Evolutionary conservation across 768 basidiomycete species (phyloP).

Genomic region (Coprinopsis marcescibilis): DNA sequence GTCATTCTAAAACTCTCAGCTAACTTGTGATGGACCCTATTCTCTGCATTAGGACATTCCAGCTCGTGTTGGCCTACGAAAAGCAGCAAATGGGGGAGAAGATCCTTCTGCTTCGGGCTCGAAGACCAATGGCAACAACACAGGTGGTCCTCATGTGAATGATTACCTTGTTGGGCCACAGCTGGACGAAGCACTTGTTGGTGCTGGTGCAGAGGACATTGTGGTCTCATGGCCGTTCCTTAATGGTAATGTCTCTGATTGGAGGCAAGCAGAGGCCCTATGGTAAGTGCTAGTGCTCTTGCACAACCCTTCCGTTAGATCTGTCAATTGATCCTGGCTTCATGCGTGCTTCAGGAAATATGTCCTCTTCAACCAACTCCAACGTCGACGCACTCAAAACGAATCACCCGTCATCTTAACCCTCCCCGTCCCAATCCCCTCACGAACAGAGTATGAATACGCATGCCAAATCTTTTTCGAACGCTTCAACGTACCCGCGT

Average conservation of each 20-base stretch:
- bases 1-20: background rate
- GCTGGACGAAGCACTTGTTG: conserved; percentile 73
- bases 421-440: conserved; percentile 51
- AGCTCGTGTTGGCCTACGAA: conserved; percentile 76
- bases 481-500: conserved; percentile 83
- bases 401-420: conserved; percentile 82
- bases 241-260: conserved; percentile 67
- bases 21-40: conserved; percentile 9
- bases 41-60: conserved; percentile 53
- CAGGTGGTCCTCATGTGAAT: conserved; percentile 45
- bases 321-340: background rate
- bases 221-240: conserved; percentile 79
- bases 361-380: conserved; percentile 67
- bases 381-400: conserved; percentile 77
- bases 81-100: conserved; percentile 28
- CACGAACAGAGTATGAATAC: conserved; percentile 62
- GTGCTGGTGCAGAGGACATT: conserved; percentile 68
- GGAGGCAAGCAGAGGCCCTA: conserved; percentile 82
- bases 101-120: conserved; percentile 6
- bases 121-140: conserved; percentile 29
- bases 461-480: conserved; percentile 87
- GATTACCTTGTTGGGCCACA: conserved; percentile 81
- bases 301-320: background rate
- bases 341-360: conserved; percentile 60
- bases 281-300: too few relatives aligned